phyloP scores from a whole-genome alignment of 352 stramenopile genomes.

The Peronosclerospora sorghi region DNA sequence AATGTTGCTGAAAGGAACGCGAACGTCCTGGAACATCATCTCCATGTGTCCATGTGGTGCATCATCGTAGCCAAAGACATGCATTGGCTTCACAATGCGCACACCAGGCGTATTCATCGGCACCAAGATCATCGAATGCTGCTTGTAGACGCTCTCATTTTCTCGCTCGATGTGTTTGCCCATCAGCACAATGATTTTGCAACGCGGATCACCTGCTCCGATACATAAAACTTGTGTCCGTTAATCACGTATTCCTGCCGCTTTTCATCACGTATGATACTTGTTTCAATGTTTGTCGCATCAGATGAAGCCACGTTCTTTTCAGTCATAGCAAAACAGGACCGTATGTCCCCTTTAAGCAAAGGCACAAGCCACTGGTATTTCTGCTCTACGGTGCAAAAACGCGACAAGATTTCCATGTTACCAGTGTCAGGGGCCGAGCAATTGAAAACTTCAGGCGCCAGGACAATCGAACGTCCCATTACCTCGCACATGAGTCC shows the following conservation, averaged over 20 bases:
- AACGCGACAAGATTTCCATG: constrained; percentile 96
- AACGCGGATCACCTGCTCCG: constrained; percentile 92
- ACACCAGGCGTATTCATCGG: constrained; percentile 87
- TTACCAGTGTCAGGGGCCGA: constrained; percentile 95
- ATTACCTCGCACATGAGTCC: constrained; percentile 93
- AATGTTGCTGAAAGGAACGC: constrained; percentile 85
- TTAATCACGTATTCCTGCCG: constrained; percentile 88
- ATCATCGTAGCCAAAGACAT: constrained; percentile 96
- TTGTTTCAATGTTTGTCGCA: constrained; percentile 91
- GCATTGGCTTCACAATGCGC: constrained; percentile 78
- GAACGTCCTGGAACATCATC: constrained; percentile 92
- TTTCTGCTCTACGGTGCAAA: constrained; percentile 87
- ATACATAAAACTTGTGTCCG: constrained; percentile 95
- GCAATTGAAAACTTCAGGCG: constrained; percentile 95
- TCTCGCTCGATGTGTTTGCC: constrained; percentile 37
- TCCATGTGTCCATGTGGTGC: constrained; percentile 91
- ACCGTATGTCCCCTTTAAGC: constrained; percentile 89
- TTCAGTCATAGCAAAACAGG: constrained; percentile 96
- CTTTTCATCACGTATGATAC: constrained; percentile 55
- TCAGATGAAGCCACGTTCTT: constrained; percentile 92
- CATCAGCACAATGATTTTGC: constrained; percentile 85
- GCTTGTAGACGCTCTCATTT: constrained; percentile 36
- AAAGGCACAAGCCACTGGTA: constrained; percentile 89
- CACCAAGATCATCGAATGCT: constrained; percentile 88
- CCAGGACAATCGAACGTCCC: constrained; percentile 83